A percentile compares a stretch with the other conserved stretches of the same genome.
These are phyloP conservation scores for Candida pseudofarinosa DNA, from an alignment of 805 yeast genomes.

Conservation along the genomic window DNA sequence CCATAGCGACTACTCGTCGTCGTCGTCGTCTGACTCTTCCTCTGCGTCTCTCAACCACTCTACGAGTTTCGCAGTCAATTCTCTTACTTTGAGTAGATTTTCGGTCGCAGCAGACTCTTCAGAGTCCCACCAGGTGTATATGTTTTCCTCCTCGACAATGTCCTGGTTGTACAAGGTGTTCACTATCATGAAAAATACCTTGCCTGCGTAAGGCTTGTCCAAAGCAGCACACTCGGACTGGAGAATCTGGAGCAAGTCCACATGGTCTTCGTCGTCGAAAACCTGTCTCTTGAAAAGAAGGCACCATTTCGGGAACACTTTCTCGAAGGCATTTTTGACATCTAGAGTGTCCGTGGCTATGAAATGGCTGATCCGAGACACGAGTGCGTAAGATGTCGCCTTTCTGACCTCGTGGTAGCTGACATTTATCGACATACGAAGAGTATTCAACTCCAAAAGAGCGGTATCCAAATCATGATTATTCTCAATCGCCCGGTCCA, in stretches of 20 bases:
- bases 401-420: slow-evolving; percentile 87
- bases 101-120: slow-evolving; percentile 31
- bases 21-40: slow-evolving; percentile 44
- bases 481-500: slow-evolving; percentile 85
- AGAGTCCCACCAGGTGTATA: slow-evolving; percentile 77
- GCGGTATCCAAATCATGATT: slow-evolving; percentile 95
- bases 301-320: slow-evolving; percentile 80
- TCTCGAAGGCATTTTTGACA: slow-evolving; percentile 69
- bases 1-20: too few relatives aligned
- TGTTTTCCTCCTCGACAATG: slow-evolving; percentile 74
- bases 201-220: slow-evolving; percentile 41
- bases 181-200: slow-evolving; percentile 49
- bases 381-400: slow-evolving; percentile 72
- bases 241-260: slow-evolving; percentile 57
- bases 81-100: slow-evolving; percentile 46
- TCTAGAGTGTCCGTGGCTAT: slow-evolving; percentile 73
- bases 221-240: slow-evolving; percentile 40
- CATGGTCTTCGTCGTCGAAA: slow-evolving; percentile 72
- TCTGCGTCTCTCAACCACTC: slow-evolving; percentile 84
- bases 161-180: slow-evolving; percentile 75
- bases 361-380: slow-evolving; percentile 66
- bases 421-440: slow-evolving; percentile 97
- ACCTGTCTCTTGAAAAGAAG: slow-evolving; percentile 79
- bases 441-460: slow-evolving; percentile 82
- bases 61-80: slow-evolving; percentile 66